These are phyloP conservation scores for Cyclocybe cylindracea DNA, from an alignment of 768 basidiomycete species.

Conservation along the genomic window DNA sequence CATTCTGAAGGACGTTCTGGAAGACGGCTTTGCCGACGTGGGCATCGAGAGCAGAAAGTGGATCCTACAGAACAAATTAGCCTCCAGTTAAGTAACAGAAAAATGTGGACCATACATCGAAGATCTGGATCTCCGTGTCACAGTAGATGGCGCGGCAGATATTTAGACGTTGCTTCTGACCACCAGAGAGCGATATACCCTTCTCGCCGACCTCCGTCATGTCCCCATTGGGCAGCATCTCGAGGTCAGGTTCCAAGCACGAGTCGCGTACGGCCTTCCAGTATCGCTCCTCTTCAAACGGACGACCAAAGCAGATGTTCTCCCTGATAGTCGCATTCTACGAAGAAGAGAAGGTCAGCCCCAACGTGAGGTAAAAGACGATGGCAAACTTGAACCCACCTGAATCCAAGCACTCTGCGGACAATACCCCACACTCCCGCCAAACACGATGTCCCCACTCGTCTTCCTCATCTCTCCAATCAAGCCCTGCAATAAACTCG, in stretches of 20 bases:
- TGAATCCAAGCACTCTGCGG: conserved; percentile 93
- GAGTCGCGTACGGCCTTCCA: conserved; percentile 80
- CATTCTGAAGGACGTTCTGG: conserved; percentile 75
- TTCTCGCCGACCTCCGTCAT: conserved; percentile 61
- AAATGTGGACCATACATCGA: conserved; percentile 53
- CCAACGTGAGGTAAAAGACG: conserved; percentile 1
- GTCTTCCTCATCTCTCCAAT: conserved; percentile 84
- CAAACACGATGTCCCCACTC: conserved; percentile 66
- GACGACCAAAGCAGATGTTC: conserved; percentile 86
- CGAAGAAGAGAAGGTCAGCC: background rate
- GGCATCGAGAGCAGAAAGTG: conserved; percentile 88
- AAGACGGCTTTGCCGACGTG: conserved; percentile 90
- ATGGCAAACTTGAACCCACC: conserved; percentile 27
- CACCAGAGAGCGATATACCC: conserved; percentile 88
- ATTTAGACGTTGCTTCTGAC: conserved; percentile 77
- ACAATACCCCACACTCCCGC: conserved; percentile 80
- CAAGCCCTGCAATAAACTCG: conserved; percentile 69
- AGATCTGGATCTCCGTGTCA: conserved; percentile 82
- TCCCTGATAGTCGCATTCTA: conserved; percentile 85
- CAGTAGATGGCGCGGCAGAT: conserved; percentile 89
- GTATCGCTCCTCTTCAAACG: conserved; percentile 79
- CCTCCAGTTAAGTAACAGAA: background rate
- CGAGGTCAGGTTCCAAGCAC: conserved; percentile 79
- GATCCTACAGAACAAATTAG: conserved; percentile 48
- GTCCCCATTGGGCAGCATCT: conserved; percentile 76